Percentiles rank a stretch among this genome's conserved stretches.
phyloP scores from a whole-genome alignment of 805 yeast species.

The Schwanniomyces sp. region DNA sequence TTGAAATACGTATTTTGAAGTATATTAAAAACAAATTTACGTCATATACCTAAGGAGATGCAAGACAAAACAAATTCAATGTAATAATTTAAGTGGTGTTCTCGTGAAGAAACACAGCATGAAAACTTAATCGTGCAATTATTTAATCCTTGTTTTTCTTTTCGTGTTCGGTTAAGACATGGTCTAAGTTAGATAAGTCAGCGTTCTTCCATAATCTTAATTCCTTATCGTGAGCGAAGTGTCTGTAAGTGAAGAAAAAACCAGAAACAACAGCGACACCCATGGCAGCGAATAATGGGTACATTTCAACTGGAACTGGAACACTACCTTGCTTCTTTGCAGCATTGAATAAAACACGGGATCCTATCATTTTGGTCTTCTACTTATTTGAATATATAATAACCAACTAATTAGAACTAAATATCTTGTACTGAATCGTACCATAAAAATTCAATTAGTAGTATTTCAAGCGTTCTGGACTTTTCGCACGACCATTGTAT shows the following conservation, averaged over 20 bases:
- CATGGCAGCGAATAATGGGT: conserved; percentile 46
- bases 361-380: conserved; percentile 33
- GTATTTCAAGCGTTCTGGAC: not conserved
- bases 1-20: not conserved
- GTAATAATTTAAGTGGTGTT: not conserved
- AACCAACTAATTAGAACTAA: not conserved
- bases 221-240: conserved; percentile 43
- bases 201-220: conserved; percentile 49
- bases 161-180: conserved; percentile 38
- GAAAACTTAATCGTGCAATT: not conserved
- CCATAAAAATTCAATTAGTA: conserved; percentile 1
- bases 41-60: not conserved
- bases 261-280: conserved; percentile 42
- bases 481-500: not conserved
- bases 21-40: not conserved
- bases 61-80: not conserved
- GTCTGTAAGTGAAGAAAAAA: conserved; percentile 46
- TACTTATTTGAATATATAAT: not conserved
- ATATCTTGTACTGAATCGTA: not conserved
- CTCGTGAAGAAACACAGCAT: not conserved
- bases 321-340: conserved; percentile 28
- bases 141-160: conserved; percentile 17
- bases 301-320: conserved; percentile 42
- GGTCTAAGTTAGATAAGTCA: conserved; percentile 41
- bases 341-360: conserved; percentile 39